phyloP scores from a whole-genome alignment of 148 eudicot species.

The Arctostaphylos glauca region DNA sequence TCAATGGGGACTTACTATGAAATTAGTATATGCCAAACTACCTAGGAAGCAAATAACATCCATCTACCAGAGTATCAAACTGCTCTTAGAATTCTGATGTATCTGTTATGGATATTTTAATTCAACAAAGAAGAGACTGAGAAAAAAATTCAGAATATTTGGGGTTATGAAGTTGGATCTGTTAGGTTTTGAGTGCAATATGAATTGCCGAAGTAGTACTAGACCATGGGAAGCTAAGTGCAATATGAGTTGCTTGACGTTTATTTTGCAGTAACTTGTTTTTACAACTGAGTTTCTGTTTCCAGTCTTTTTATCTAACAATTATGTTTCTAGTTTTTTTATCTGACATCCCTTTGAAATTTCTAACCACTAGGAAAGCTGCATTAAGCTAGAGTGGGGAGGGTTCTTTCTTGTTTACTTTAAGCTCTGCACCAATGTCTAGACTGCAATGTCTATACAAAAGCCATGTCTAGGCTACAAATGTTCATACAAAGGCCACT shows the following conservation, averaged over 20 bases:
- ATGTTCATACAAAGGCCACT: too few species aligned
- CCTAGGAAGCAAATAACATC: not conserved
- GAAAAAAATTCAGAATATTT: not conserved
- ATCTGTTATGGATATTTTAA: too few species aligned
- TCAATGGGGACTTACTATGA: not conserved
- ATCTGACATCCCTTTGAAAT: slow-evolving; percentile 2
- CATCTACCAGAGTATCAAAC: not conserved
- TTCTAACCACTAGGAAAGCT: slow-evolving; percentile 53
- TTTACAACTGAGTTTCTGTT: not conserved
- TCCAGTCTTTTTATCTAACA: not conserved
- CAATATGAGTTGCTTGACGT: not conserved
- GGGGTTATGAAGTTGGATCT: not conserved
- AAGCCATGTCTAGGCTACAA: too few species aligned
- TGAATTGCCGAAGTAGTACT: not conserved
- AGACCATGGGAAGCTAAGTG: not conserved
- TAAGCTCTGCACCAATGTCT: slow-evolving; percentile 67
- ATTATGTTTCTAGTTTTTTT: too few species aligned
- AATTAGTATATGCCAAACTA: not conserved
- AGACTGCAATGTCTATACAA: slow-evolving; percentile 44
- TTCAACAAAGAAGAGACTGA: too few species aligned
- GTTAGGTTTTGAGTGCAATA: not conserved
- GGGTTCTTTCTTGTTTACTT: slow-evolving; percentile 83
- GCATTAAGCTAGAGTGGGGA: slow-evolving; percentile 71
- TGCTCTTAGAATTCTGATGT: not conserved
- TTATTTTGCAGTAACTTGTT: not conserved